These are phyloP conservation scores for Aspergillus sp. DNA, from an alignment of 2,329 filamentous ascomycete species.

Conservation along the genomic window DNA sequence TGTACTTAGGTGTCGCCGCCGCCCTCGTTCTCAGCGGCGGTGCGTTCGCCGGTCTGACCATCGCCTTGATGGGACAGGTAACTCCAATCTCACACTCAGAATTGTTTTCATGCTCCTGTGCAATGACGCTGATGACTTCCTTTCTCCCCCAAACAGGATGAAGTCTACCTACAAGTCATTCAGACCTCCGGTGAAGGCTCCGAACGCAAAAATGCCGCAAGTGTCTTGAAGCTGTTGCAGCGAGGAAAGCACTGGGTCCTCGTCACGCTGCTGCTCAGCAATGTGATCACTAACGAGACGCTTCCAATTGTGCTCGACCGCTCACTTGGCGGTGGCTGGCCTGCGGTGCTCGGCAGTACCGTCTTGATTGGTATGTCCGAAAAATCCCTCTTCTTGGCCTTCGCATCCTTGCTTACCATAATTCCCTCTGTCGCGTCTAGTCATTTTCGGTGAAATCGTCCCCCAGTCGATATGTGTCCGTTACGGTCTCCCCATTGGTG, in stretches of 20 bases:
- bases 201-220: conserved; percentile 83
- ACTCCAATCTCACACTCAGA: background rate
- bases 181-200: conserved; percentile 78
- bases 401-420: conserved; percentile 5
- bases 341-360: conserved; percentile 90
- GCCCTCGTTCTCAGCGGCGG: conserved; percentile 83
- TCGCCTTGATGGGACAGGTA: conserved; percentile 64
- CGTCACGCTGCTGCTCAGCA: conserved; percentile 88
- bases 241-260: conserved; percentile 98
- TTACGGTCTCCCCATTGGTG: conserved; percentile 91
- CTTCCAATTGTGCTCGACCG: conserved; percentile 92
- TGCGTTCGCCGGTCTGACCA: conserved; percentile 88
- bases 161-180: conserved; percentile 95
- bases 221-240: conserved; percentile 76
- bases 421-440: conserved; percentile 49
- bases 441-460: conserved; percentile 96
- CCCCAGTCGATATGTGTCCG: conserved; percentile 96
- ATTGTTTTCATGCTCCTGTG: background rate
- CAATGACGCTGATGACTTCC: background rate
- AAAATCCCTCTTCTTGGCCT: background rate
- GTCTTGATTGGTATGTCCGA: conserved; percentile 76
- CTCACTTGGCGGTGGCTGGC: conserved; percentile 90
- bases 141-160: conserved; percentile 62
- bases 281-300: conserved; percentile 97
- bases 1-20: conserved; percentile 77